Evolutionary conservation across 2,329 filamentous ascomycete species (phyloP), one percentile per base, ranked within the genome.

Genomic region (Allantophomopsis lycopodina): DNA sequence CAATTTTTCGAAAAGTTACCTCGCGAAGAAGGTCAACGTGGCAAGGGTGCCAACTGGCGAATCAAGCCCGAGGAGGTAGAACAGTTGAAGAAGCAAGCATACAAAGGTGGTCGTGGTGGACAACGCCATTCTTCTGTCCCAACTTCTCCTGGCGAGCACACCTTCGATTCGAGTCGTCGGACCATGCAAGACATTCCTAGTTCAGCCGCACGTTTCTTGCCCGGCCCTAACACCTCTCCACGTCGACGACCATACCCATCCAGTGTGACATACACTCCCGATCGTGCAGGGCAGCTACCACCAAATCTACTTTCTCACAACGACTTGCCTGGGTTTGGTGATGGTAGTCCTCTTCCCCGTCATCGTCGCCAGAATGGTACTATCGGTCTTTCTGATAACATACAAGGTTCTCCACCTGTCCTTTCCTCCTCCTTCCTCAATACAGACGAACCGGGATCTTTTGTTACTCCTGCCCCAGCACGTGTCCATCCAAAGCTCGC

Each of bases 31-130:
- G 86, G 96, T 50, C 91, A 98, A 57, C 91, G 91, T 16, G 91
- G 91, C 11, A 98, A 98, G 58, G 91, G 91, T 20, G 96, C 95
- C 87, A 96, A 96, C 57, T 98, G 91, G 91, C 85, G 89, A 60
- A 88, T 98, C 53, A 78, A 85, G 4, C 72, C 83, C 1, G 84
- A 93, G 46, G 73, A 80, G 47, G 78, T 82, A 37, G 85, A 95
- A 14, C 89, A 94, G 39, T 94, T 95, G 67, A 72, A 86, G 43
- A 83, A 45, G 37, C 45, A 43, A 32, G 46, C 46, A 34, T 73
- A 65, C 49, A 69, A 71, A 40, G 69, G 74, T 14, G 75, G 76
- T 14, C 67, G 73, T 35, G 74, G 76, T 37, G 76, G 75, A 4
- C 75, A 79, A 48, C 66, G 76, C 44, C 77, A 77, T 42, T 82